Conservation (phyloP, 2,329 filamentous ascomycete genomes). For the Phialophora verrucosa region DNA sequence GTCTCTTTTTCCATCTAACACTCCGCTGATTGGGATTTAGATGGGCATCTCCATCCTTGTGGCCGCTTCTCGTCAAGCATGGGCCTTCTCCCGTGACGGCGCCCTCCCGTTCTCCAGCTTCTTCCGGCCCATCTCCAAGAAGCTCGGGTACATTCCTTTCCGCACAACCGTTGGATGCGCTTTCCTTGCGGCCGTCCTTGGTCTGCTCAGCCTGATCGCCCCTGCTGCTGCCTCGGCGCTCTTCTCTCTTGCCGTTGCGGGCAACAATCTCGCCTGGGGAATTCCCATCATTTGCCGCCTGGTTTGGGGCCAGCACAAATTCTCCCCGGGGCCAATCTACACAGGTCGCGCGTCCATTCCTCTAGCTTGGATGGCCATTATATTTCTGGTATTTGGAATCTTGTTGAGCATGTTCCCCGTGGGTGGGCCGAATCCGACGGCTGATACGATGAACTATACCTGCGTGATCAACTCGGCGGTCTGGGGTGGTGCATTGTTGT, state of each 20-base stretch:
- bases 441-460: conserved; percentile 66
- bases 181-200: conserved; percentile 58
- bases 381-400: conserved; percentile 63
- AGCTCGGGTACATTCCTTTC: conserved; percentile 63
- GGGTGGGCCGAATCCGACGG: conserved; percentile 59
- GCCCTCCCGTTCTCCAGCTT: conserved; percentile 65
- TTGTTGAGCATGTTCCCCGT: conserved; percentile 65
- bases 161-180: conserved; percentile 63
- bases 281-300: conserved; percentile 64
- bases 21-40: conserved; percentile 8
- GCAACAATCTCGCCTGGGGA: conserved; percentile 66
- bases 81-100: conserved; percentile 68
- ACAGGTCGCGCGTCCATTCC: conserved; percentile 60
- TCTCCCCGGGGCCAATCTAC: conserved; percentile 65
- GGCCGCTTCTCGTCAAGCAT: conserved; percentile 65
- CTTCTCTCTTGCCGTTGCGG: conserved; percentile 65
- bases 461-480: conserved; percentile 65
- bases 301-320: conserved; percentile 63
- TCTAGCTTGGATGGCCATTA: conserved; percentile 60
- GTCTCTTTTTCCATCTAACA: not conserved
- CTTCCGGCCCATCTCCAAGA: conserved; percentile 62
- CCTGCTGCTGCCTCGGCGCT: conserved; percentile 63
- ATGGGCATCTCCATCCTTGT: conserved; percentile 50
- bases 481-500: conserved; percentile 62
- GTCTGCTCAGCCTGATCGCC: conserved; percentile 64